phyloP scores from a whole-genome alignment of 129 eudicot species.

The Chrysanthemum lavandulifolium region DNA sequence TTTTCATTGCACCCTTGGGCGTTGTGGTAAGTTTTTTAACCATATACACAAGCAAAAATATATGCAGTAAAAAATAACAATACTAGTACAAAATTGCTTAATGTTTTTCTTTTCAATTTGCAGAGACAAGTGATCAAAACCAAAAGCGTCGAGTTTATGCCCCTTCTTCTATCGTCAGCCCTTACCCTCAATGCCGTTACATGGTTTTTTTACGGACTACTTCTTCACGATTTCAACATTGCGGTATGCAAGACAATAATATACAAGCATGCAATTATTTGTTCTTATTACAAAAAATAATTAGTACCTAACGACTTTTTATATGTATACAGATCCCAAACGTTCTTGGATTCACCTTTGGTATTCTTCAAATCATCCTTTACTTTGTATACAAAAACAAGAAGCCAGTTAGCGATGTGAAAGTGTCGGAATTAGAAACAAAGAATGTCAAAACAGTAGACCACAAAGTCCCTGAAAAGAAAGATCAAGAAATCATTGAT shows the following conservation, averaged over 20 bases:
- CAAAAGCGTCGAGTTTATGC: conserved; percentile 83
- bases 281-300: background rate
- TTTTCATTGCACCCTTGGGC: conserved; percentile 76
- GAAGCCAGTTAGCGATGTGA: conserved; percentile 36
- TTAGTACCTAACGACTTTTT: background rate
- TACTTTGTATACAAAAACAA: conserved; percentile 52
- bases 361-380: conserved; percentile 56
- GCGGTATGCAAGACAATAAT: conserved; percentile 48
- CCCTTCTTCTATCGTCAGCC: conserved; percentile 59
- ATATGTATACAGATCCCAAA: conserved; percentile 47
- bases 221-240: conserved; percentile 58
- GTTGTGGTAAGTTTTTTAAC: conserved; percentile 51
- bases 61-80: background rate
- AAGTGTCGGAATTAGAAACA: conserved; percentile 32
- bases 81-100: background rate
- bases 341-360: conserved; percentile 58
- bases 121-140: conserved; percentile 84
- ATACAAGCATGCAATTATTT: background rate
- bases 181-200: conserved; percentile 74
- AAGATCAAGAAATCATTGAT: conserved; percentile 49
- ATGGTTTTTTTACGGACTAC: conserved; percentile 84
- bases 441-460: conserved; percentile 23
- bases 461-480: conserved; percentile 16
- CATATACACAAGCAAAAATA: background rate
- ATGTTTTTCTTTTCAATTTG: background rate